Evolutionary conservation across 1,139 yeast species (phyloP), one percentile per base, ranked within the genome.

Genomic region (Geotrichum histeridarum): DNA sequence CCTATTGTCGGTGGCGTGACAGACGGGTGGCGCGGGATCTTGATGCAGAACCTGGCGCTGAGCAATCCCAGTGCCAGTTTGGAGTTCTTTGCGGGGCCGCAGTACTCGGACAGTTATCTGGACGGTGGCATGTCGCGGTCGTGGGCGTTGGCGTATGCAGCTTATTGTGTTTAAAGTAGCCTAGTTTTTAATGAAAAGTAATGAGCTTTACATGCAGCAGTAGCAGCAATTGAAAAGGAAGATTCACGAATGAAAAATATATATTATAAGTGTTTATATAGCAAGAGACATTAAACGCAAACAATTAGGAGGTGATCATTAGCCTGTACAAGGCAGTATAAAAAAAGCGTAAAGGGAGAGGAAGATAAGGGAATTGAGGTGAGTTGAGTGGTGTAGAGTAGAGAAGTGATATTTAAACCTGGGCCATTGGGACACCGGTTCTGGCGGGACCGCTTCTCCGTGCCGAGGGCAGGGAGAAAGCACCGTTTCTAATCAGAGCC

Each of bases 91-190:
- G 80, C 15, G 66, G 75, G n/a, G 58, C 72, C 1, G 11, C 62
- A 65, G 32, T 86, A 82, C 68, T 64, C 69, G 48, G 53, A 62
- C 11, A 67, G 69, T 17, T 83, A 80, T 73, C 77, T 93, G 59
- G 98, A 93, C 66, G 81, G 81, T 51, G 99, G 99, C 1, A 93
- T 86, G 79, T 84, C 95, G 57, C 74, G 83, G 63, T 86, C 97
- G 0, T 91, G 97, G 97, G 78, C 89, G 37, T 72, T 90, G 59
- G 87, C 96, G 0, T 89, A 80, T 67, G 72, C 86, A 51, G 91
- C 85, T 44, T 87, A 73, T 17, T 57, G 69, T 30, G 49, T 51
- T 9, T 49, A 49, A 14, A 11, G 14, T 33, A n/a, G 41, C 7
- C 41, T 15, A 38, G 42, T 4, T 2, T 4, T 38, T 38, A 3